Conservation (phyloP, 768 basidiomycete genomes). For the Tubosaeta sp. region DNA sequence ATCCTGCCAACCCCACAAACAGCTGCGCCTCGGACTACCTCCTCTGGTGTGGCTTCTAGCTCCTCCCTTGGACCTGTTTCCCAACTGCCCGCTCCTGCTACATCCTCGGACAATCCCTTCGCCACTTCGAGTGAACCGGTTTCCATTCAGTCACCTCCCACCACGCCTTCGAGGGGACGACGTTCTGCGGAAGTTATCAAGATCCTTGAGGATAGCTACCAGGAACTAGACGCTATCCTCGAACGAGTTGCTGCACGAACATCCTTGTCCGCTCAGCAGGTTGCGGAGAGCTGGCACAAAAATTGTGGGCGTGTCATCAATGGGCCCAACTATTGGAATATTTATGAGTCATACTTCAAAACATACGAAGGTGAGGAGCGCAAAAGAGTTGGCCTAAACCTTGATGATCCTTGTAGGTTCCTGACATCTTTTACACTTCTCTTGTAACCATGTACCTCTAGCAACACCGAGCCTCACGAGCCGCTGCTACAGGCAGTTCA, state of each 20-base stretch:
- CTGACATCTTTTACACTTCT: background rate
- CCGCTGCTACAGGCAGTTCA: background rate
- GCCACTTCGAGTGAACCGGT: no score
- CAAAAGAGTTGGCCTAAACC: background rate
- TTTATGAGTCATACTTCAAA: slow-evolving; percentile 2
- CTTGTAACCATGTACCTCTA: background rate
- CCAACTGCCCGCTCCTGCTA: no score
- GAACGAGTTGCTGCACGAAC: background rate
- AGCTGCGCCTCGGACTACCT: no score
- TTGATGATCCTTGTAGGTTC: background rate
- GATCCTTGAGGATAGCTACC: no score
- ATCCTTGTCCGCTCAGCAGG: background rate
- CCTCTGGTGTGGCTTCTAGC: no score
- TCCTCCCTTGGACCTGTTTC: no score
- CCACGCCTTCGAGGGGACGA: no score
- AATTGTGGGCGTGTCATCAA: background rate
- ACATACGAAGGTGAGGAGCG: slow-evolving; percentile 1
- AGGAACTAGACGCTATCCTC: background rate
- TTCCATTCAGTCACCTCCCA: no score
- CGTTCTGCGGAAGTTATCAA: no score
- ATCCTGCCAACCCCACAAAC: no score
- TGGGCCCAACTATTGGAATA: slow-evolving; percentile 4
- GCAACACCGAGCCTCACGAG: background rate
- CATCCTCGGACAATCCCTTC: no score
- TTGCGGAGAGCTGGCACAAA: slow-evolving; percentile 2